A percentile compares a stretch with the other conserved stretches of the same genome.
These are phyloP conservation scores for Exophiala sp. DNA, from an alignment of 2,329 filamentous ascomycete genomes.

Conservation along the genomic window DNA sequence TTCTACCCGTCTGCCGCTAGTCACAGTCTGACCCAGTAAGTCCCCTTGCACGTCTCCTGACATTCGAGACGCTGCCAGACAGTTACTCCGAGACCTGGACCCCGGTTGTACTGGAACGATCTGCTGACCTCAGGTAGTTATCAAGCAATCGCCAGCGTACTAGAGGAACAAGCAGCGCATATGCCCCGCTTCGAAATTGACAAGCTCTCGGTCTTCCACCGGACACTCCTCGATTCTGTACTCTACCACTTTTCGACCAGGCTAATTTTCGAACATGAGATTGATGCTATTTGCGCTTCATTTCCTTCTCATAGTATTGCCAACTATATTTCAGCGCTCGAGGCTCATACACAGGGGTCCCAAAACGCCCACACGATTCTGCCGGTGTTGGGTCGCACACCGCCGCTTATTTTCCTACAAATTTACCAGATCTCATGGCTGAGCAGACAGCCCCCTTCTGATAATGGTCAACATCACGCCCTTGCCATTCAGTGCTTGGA, in stretches of 20 bases:
- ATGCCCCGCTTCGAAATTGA: constrained; percentile 11
- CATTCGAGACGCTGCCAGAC: too few species aligned
- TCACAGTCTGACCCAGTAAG: constrained; percentile 16
- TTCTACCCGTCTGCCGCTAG: constrained; percentile 17
- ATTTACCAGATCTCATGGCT: constrained; percentile 24
- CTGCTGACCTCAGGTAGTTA: background rate
- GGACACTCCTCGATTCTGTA: constrained; percentile 20
- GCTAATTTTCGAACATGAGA: constrained; percentile 18
- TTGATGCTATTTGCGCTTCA: constrained; percentile 12
- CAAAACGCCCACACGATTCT: constrained; percentile 3
- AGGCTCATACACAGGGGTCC: background rate
- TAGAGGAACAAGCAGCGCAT: constrained; percentile 14
- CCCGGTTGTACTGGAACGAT: too few species aligned
- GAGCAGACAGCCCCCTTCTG: constrained; percentile 17
- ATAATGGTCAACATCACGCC: constrained; percentile 1
- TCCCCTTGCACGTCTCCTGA: too few species aligned
- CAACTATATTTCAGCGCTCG: constrained; percentile 22
- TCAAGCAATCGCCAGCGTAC: constrained; percentile 15
- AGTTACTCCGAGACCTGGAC: too few species aligned
- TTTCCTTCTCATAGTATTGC: constrained; percentile 15
- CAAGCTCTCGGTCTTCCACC: constrained; percentile 13
- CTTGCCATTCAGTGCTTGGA: constrained; percentile 16
- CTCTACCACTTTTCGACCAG: constrained; percentile 23
- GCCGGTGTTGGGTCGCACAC: constrained; percentile 16
- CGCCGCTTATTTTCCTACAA: constrained; percentile 15